phyloP scores from a whole-genome alignment of 495 filamentous ascomycete genomes.

The Trichocladium antarcticum region DNA sequence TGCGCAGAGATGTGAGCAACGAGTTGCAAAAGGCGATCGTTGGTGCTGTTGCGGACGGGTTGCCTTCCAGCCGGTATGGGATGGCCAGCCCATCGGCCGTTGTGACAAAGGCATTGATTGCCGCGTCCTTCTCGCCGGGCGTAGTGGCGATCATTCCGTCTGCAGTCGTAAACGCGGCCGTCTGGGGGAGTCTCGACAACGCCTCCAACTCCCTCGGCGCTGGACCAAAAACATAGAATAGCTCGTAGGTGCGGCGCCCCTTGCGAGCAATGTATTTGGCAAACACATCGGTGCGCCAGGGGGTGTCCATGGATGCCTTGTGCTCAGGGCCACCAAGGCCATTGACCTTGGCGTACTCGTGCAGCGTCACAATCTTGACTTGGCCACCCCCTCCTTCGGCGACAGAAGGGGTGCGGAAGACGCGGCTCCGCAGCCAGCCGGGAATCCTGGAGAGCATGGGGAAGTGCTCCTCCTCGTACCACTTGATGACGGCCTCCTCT shows the following conservation, averaged over 20 bases:
- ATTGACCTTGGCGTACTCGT: conserved; percentile 58
- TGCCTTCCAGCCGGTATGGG: conserved; percentile 65
- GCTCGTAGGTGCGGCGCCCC: conserved; percentile 49
- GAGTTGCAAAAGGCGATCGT: conserved; percentile 64
- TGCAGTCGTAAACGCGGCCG: conserved; percentile 40
- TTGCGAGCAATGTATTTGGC: conserved; percentile 45
- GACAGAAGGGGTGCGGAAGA: conserved; percentile 44
- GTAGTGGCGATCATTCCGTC: conserved; percentile 41
- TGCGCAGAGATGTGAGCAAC: conserved; percentile 57
- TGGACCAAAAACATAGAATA: conserved; percentile 69
- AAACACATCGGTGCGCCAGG: conserved; percentile 45
- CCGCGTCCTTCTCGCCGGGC: conserved; percentile 29
- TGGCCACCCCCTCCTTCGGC: conserved; percentile 39
- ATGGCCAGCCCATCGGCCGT: conserved; percentile 58
- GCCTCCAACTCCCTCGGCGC: conserved; percentile 54
- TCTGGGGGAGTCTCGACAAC: conserved; percentile 29
- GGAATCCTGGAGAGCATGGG: conserved; percentile 58
- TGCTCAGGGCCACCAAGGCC: conserved; percentile 53
- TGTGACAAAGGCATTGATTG: conserved; percentile 54
- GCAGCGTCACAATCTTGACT: conserved; percentile 48
- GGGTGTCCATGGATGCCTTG: conserved; percentile 47
- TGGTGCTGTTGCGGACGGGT: conserved; percentile 50
- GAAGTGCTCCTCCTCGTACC: conserved; percentile 65
- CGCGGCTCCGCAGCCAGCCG: conserved; percentile 61
- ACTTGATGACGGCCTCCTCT: conserved; percentile 48